phyloP scores from a whole-genome alignment of 1,139 yeast genomes.

The Diutina siamensis region DNA sequence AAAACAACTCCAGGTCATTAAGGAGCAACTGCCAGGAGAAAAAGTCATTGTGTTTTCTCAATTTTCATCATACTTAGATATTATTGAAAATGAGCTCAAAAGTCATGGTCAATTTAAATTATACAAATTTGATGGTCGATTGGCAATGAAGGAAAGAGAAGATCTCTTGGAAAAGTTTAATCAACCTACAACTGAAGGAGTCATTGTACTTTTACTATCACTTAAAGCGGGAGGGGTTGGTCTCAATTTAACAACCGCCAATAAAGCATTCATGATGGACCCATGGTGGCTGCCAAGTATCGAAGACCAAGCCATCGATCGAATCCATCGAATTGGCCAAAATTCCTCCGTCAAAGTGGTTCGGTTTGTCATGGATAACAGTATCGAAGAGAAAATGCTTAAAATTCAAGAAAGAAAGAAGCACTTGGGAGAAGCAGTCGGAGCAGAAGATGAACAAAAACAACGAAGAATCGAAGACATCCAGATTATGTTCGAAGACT shows the following conservation, averaged over 20 bases:
- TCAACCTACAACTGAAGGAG: conserved; percentile 15
- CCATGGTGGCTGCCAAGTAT: conserved; percentile 98
- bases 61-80: conserved; percentile 72
- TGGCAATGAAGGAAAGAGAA: conserved; percentile 57
- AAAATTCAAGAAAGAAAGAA: conserved; percentile 79
- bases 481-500: conserved; percentile 57
- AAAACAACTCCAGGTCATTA: conserved; percentile 41
- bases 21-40: conserved; percentile 46
- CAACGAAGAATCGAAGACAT: conserved; percentile 65
- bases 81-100: conserved; percentile 53
- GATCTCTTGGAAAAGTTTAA: conserved; percentile 47
- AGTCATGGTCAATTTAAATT: conserved; percentile 31
- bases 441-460: conserved; percentile 65
- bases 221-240: conserved; percentile 97
- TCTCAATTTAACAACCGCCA: conserved; percentile 75
- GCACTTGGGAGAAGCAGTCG: conserved; percentile 77
- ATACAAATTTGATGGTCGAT: conserved; percentile 72
- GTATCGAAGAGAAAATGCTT: conserved; percentile 88
- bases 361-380: conserved; percentile 69
- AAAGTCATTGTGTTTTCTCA: conserved; percentile 87
- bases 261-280: conserved; percentile 84
- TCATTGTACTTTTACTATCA: conserved; percentile 58
- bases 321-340: conserved; percentile 90
- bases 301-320: conserved; percentile 91
- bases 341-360: conserved; percentile 57